Evolutionary conservation across 768 basidiomycete species (phyloP).

Genomic region (Pulveroboletus frians): DNA sequence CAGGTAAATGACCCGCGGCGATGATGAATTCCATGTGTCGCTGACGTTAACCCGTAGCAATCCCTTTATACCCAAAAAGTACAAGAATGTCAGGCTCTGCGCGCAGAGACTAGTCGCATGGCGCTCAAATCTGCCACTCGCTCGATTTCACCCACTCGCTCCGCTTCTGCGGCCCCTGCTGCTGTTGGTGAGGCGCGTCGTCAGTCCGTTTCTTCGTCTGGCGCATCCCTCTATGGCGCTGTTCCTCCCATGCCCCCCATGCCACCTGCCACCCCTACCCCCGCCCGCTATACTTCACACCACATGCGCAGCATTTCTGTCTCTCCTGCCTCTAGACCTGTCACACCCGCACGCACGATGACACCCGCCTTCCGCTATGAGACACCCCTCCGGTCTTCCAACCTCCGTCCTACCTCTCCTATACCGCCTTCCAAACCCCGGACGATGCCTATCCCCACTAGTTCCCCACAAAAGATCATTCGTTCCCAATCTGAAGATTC

Average conservation of each 20-base stretch:
- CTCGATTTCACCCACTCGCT: conserved; percentile 22
- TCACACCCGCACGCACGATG: conserved; percentile 29
- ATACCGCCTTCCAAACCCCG: conserved; percentile 41
- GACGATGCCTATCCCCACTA: conserved; percentile 40
- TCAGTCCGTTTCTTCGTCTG: conserved; percentile 29
- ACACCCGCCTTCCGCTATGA: conserved; percentile 28
- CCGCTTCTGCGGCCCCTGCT: conserved; percentile 25
- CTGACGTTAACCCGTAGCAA: conserved; percentile 39
- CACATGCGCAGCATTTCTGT: conserved; percentile 55
- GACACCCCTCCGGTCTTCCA: conserved; percentile 29
- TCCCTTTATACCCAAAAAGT: conserved; percentile 59
- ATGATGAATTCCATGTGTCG: conserved; percentile 3
- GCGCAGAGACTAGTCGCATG: conserved; percentile 57
- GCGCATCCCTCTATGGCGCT: conserved; percentile 32
- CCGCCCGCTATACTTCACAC: conserved; percentile 47
- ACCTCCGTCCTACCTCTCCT: conserved; percentile 27
- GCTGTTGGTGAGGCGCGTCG: conserved; percentile 23
- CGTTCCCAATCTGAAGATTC: conserved; percentile 67
- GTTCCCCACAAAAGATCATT: conserved; percentile 53
- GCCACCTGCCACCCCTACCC: conserved; percentile 42
- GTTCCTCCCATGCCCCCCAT: conserved; percentile 32
- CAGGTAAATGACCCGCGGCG: conserved; percentile 44
- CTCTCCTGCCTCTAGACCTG: conserved; percentile 33
- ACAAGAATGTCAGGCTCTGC: conserved; percentile 65
- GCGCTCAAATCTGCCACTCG: conserved; percentile 31